These are phyloP conservation scores for Phytophthora sansomeana DNA, from an alignment of 352 stramenopile species.

Conservation along the genomic window DNA sequence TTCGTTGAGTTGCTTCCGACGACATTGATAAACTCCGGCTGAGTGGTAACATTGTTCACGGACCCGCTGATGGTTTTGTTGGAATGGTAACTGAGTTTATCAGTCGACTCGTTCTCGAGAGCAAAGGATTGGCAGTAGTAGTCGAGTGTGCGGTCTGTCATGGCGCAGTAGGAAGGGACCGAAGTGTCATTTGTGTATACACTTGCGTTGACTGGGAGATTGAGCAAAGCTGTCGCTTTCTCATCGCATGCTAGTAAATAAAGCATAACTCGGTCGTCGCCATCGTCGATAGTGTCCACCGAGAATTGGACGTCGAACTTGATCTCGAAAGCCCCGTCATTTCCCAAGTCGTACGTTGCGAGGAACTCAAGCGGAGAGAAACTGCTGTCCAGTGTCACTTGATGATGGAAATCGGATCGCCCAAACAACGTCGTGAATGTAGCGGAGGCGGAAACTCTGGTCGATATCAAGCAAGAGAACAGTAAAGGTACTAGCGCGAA, in stretches of 20 bases:
- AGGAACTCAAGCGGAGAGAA: constrained; percentile 34
- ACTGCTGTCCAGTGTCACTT: constrained; percentile 26
- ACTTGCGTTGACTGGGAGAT: constrained; percentile 7
- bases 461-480: neutral
- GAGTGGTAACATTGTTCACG: constrained; percentile 11
- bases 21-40: constrained; percentile 13
- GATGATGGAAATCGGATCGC: constrained; percentile 20
- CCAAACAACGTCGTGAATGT: constrained; percentile 23
- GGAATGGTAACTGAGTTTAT: constrained; percentile 45
- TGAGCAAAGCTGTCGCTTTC: constrained; percentile 23
- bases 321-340: constrained; percentile 33
- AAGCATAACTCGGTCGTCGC: constrained; percentile 52
- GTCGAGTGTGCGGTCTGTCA: constrained; percentile 55
- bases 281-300: constrained; percentile 34
- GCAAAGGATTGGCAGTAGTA: constrained; percentile 60
- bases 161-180: constrained; percentile 48
- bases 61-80: constrained; percentile 30
- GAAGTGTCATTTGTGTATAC: neutral
- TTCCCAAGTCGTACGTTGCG: constrained; percentile 43
- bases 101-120: constrained; percentile 39
- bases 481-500: constrained; percentile 1
- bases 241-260: constrained; percentile 61
- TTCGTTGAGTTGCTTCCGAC: constrained; percentile 28
- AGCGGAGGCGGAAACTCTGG: constrained; percentile 4
- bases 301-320: constrained; percentile 44